Percentiles rank a stretch among this genome's conserved stretches.
These are phyloP conservation scores for Epichloe baconii DNA, from an alignment of 2,329 filamentous ascomycete species.

Conservation along the genomic window DNA sequence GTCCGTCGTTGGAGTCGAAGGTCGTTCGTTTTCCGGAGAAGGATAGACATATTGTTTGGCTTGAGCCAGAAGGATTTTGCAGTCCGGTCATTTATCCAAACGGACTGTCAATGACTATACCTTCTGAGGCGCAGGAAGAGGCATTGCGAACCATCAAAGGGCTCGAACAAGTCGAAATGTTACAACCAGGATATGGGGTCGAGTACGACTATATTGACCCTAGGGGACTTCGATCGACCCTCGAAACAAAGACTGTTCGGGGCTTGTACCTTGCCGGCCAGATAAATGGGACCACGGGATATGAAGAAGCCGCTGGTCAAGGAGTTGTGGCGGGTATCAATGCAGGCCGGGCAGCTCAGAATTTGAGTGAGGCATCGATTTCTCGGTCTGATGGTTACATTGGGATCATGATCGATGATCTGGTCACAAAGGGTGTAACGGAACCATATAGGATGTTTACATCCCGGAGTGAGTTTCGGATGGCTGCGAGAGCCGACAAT, in stretches of 20 bases:
- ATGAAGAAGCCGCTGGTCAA: constrained; percentile 93
- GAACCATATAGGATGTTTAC: constrained; percentile 99
- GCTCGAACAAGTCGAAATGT: constrained; percentile 78
- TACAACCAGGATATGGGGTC: constrained; percentile 91
- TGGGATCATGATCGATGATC: constrained; percentile 96
- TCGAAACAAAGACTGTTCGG: constrained; percentile 84
- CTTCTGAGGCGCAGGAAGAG: constrained; percentile 70
- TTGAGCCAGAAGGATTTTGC: constrained; percentile 90
- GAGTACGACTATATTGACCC: constrained; percentile 99
- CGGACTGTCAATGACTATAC: constrained; percentile 93
- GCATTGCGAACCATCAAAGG: constrained; percentile 81
- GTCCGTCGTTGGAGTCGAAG: constrained; percentile 90
- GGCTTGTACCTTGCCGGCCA: constrained; percentile 90
- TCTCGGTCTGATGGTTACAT: constrained; percentile 87
- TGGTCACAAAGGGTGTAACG: constrained; percentile 90
- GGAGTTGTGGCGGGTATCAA: constrained; percentile 89
- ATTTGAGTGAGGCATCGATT: constrained; percentile 52
- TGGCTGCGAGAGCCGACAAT: constrained; percentile 86
- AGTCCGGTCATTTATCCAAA: constrained; percentile 90
- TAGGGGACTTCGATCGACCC: constrained; percentile 68
- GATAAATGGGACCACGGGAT: constrained; percentile 96
- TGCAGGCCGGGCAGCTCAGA: constrained; percentile 66
- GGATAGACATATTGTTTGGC: constrained; percentile 78
- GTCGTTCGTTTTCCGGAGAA: constrained; percentile 78
- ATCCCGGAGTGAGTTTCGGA: constrained; percentile 84